These are phyloP conservation scores for Metschnikowia arizonensis DNA, from an alignment of 805 yeast species.

Conservation along the genomic window DNA sequence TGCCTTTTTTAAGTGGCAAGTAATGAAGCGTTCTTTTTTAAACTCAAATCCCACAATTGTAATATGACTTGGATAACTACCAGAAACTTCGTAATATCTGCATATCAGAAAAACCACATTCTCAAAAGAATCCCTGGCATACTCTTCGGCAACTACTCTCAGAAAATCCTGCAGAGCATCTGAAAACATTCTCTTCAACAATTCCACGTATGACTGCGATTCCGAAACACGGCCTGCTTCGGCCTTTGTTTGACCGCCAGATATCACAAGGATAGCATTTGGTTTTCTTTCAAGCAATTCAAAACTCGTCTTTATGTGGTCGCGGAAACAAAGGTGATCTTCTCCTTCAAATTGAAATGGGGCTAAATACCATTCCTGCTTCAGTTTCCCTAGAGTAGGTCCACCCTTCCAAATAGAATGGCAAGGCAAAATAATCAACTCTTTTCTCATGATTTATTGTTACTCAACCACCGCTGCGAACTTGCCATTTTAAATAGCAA, in stretches of 20 bases:
- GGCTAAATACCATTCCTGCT: slow-evolving; percentile 63
- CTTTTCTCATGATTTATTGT: background rate
- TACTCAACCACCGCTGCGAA: slow-evolving; percentile 1
- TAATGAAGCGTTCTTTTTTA: slow-evolving; percentile 56
- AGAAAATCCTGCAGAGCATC: slow-evolving; percentile 8
- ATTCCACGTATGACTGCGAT: slow-evolving; percentile 50
- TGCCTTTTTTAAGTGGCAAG: slow-evolving; percentile 48
- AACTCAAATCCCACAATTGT: slow-evolving; percentile 73
- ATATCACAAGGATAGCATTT: slow-evolving; percentile 41
- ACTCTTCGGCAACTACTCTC: slow-evolving; percentile 56
- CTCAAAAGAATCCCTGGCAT: slow-evolving; percentile 76
- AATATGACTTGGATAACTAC: slow-evolving; percentile 47
- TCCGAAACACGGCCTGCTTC: slow-evolving; percentile 56
- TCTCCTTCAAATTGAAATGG: slow-evolving; percentile 65
- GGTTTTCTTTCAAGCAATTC: slow-evolving; percentile 28
- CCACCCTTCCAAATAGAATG: slow-evolving; percentile 56
- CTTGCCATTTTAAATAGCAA: slow-evolving; percentile 27
- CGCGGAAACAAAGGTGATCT: slow-evolving; percentile 62
- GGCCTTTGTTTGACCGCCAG: slow-evolving; percentile 71
- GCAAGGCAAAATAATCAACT: slow-evolving; percentile 42
- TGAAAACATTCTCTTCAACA: slow-evolving; percentile 33
- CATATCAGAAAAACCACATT: slow-evolving; percentile 61
- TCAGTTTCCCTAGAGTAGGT: slow-evolving; percentile 40
- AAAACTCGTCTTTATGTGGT: slow-evolving; percentile 53
- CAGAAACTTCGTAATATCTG: slow-evolving; percentile 45